phyloP scores from a whole-genome alignment of 805 yeast genomes.

The Candida qinlingensis region DNA sequence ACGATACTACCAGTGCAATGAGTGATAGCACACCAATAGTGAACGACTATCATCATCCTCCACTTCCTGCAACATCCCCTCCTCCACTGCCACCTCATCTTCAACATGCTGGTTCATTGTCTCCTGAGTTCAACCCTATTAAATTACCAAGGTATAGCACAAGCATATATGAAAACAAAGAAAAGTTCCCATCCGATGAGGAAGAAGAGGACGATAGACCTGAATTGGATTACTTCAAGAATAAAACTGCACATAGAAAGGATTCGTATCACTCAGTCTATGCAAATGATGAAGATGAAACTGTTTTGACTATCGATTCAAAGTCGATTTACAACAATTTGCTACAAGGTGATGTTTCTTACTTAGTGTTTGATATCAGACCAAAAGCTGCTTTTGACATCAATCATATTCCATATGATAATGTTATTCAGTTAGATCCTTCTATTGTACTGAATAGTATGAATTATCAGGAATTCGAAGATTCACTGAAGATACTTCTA shows the following conservation, averaged over 20 bases:
- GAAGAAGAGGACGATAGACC: conserved; percentile 1
- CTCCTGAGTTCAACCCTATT: not conserved
- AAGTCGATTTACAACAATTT: conserved; percentile 36
- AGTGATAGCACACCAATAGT: not conserved
- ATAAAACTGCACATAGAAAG: conserved; percentile 25
- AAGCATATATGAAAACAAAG: not conserved
- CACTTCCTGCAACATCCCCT: conserved; percentile 13
- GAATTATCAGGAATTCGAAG: conserved; percentile 25
- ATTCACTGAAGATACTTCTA: conserved; percentile 6
- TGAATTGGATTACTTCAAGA: conserved; percentile 4
- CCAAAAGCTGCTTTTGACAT: conserved; percentile 26
- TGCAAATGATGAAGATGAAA: conserved; percentile 27
- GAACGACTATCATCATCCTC: conserved; percentile 11
- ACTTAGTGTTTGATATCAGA: conserved; percentile 37
- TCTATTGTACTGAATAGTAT: conserved; percentile 30
- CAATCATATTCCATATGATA: conserved; percentile 33
- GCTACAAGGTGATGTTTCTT: conserved; percentile 36
- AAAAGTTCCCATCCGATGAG: not conserved
- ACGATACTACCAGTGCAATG: not conserved
- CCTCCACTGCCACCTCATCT: conserved; percentile 8
- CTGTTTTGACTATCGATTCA: conserved; percentile 46
- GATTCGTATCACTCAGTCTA: conserved; percentile 37
- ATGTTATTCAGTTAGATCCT: conserved; percentile 38
- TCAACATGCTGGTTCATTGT: not conserved
- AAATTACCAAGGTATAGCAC: not conserved